These are phyloP conservation scores for Kazachstania viticola DNA, from an alignment of 805 yeast genomes.

Conservation along the genomic window DNA sequence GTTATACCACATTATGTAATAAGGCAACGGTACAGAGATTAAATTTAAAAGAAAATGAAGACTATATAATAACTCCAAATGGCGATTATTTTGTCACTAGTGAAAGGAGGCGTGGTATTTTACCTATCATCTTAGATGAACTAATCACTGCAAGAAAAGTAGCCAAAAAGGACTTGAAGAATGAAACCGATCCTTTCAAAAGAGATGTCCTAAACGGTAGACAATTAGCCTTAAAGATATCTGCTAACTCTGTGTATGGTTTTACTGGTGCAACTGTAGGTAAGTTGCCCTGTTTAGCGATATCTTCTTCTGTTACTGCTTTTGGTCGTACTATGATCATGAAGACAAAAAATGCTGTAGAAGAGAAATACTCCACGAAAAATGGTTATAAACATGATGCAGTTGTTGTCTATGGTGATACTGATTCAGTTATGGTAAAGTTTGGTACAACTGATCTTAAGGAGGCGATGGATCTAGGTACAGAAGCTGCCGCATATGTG, in stretches of 20 bases:
- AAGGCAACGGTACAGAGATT: slow-evolving; percentile 56
- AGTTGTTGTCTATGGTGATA: slow-evolving; percentile 92
- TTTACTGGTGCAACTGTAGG: slow-evolving; percentile 99
- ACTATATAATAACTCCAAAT: slow-evolving; percentile 80
- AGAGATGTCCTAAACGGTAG: slow-evolving; percentile 93
- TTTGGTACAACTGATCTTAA: slow-evolving; percentile 75
- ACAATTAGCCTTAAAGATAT: slow-evolving; percentile 88
- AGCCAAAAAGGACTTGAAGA: slow-evolving; percentile 82
- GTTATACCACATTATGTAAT: slow-evolving; percentile 82
- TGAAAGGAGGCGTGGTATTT: slow-evolving; percentile 61
- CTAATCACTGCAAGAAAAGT: slow-evolving; percentile 82
- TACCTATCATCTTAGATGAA: slow-evolving; percentile 87
- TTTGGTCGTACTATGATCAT: slow-evolving; percentile 97
- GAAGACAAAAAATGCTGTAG: slow-evolving; percentile 76
- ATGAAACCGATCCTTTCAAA: slow-evolving; percentile 89
- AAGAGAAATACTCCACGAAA: slow-evolving; percentile 60
- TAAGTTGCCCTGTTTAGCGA: slow-evolving; percentile 89
- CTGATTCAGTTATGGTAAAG: slow-evolving; percentile 98
- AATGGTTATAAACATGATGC: slow-evolving; percentile 83
- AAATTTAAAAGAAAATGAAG: slow-evolving; percentile 53
- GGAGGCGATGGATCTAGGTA: slow-evolving; percentile 83
- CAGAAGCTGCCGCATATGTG: slow-evolving; percentile 86
- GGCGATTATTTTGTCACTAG: slow-evolving; percentile 81
- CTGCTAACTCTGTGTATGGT: slow-evolving; percentile 97
- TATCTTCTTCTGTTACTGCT: slow-evolving; percentile 90